Conservation (phyloP, 2,329 filamentous ascomycete species). For the Helotiales sp. region DNA sequence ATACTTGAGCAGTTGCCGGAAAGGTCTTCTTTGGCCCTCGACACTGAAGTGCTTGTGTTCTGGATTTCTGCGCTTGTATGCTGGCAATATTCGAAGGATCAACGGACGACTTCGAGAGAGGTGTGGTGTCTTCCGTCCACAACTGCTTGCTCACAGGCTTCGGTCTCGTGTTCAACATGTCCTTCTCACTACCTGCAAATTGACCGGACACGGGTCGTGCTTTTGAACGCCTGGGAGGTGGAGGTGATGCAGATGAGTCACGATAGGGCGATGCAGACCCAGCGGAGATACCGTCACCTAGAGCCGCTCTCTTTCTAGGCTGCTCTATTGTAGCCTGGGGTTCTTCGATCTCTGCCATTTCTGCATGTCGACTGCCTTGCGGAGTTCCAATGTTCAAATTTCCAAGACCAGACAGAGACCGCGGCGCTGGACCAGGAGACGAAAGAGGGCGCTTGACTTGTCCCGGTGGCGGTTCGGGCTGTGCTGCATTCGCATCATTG, state of each 20-base stretch:
- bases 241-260: slow-evolving; percentile 32
- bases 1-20: slow-evolving; percentile 9
- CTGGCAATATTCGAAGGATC: slow-evolving; percentile 41
- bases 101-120: slow-evolving; percentile 28
- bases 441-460: slow-evolving; percentile 13
- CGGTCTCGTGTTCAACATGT: slow-evolving; percentile 27
- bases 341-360: slow-evolving; percentile 30
- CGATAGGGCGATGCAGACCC: slow-evolving; percentile 36
- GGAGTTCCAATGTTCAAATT: slow-evolving; percentile 31
- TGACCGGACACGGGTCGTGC: slow-evolving; percentile 31
- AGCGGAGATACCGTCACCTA: slow-evolving; percentile 40
- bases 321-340: slow-evolving; percentile 20
- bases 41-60: slow-evolving; percentile 29
- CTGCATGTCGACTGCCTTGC: slow-evolving; percentile 26
- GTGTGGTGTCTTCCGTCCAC: slow-evolving; percentile 37
- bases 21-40: slow-evolving; percentile 27
- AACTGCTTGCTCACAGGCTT: slow-evolving; percentile 32
- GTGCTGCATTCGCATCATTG: slow-evolving; percentile 24
- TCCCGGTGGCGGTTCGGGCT: slow-evolving; percentile 22
- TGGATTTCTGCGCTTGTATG: slow-evolving; percentile 30
- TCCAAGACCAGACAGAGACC: slow-evolving; percentile 29
- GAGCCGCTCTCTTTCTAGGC: slow-evolving; percentile 37
- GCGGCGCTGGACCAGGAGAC: slow-evolving; percentile 2
- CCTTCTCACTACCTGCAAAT: slow-evolving; percentile 22
- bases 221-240: slow-evolving; percentile 35